Evolutionary conservation across 345 rosid species (phyloP), one percentile per base, ranked within the genome.

Genomic region (Rubroshorea leprosula): DNA sequence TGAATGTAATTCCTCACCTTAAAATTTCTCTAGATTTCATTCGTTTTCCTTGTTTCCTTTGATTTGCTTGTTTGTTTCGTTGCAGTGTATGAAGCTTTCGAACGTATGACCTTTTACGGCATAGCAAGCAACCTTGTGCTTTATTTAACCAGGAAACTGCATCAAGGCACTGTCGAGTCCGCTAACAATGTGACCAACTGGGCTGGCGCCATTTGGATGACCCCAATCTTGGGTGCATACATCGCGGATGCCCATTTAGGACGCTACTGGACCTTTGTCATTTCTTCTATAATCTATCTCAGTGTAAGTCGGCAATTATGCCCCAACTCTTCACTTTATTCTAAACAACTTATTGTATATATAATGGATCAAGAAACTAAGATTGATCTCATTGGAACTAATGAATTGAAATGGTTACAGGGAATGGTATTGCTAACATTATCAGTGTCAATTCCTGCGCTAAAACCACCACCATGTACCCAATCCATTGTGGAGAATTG

Each of bases 151-250:
- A 80, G 65, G 38, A 85, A 73, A 75, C 82, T 93, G 56, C 91
- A 79, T 24, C 83, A 93, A 64, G 96, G 96, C 9, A 89, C 94
- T 0, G 99, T 93, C 48, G 65, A 62, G 64, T 93, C 99, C 2
- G 66, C 94, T 27, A 89, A 93, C 24, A 89, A 89, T 39, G 99
- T 93, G 29, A 93, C 99, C 67, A 87, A 89, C 60, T 93, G 96
- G 96, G 94, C 78, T 1, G 99, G 99, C 41, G 82, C 96, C 29
- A 67, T 73, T 44, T 89, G 87, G 89, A 68, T 89, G 68, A 85
- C 91, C 35, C 97, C 99, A 0, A 62, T 89, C 60, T 59, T 89
- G 24, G 96, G 99, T 6, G 99, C 99, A 1, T 93, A 89, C 25
- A 63, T 93, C 0, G 99, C 96, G 0, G 99, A 89, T n/a, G 91